These are phyloP conservation scores for Fusarium irregulare DNA, from an alignment of 2,329 filamentous ascomycete genomes.

Conservation along the genomic window DNA sequence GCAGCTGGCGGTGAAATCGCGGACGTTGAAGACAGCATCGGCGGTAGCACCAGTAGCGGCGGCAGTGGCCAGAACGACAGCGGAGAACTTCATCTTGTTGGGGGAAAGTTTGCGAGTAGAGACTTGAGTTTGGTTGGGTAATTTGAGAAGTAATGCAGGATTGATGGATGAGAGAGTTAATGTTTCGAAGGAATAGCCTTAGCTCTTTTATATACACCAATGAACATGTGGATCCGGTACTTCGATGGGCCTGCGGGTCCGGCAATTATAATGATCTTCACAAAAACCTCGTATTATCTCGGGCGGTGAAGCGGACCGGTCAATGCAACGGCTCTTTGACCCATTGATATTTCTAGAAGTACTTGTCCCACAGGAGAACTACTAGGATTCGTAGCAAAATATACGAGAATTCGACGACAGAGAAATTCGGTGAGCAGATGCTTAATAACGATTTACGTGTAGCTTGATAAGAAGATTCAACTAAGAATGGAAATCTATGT, in stretches of 20 bases:
- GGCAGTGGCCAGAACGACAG: not conserved
- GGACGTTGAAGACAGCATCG: conserved; percentile 5
- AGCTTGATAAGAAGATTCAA: not conserved
- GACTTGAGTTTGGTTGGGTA: not conserved
- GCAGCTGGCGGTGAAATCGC: conserved; percentile 2
- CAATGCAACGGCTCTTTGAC: not conserved
- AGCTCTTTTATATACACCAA: not conserved
- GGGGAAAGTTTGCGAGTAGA: not conserved
- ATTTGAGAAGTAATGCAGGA: not conserved
- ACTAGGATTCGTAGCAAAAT: not conserved
- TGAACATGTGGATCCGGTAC: not conserved
- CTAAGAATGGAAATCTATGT: not conserved
- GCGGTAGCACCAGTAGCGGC: not conserved
- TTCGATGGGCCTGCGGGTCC: not conserved
- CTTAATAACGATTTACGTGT: not conserved
- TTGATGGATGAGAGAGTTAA: not conserved
- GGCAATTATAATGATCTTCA: not conserved
- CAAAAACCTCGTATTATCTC: not conserved
- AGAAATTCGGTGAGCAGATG: not conserved
- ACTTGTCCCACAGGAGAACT: not conserved
- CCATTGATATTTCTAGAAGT: not conserved
- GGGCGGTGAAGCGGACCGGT: not conserved
- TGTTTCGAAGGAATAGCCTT: not conserved
- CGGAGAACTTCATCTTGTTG: conserved; percentile 3
- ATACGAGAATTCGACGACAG: not conserved